phyloP scores from a whole-genome alignment of 2,329 filamentous ascomycete genomes.

The Fusarium sp. region DNA sequence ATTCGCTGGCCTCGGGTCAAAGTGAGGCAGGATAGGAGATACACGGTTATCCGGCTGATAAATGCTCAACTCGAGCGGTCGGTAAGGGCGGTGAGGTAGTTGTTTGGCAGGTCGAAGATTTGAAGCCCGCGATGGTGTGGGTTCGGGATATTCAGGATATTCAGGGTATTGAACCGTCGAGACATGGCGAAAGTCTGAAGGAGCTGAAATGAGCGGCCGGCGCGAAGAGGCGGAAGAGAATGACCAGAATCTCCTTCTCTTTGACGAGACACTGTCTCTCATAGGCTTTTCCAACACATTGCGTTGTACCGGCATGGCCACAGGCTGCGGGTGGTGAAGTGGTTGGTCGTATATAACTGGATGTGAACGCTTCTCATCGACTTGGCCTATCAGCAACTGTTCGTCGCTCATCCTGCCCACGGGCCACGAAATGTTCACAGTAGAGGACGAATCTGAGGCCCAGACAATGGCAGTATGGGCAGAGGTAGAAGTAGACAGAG shows the following conservation, averaged over 20 bases:
- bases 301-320: conserved; percentile 45
- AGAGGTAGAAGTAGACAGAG: conserved; percentile 45
- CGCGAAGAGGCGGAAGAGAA: conserved; percentile 61
- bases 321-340: conserved; percentile 48
- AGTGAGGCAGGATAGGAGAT: conserved; percentile 70
- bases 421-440: conserved; percentile 49
- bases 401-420: conserved; percentile 48
- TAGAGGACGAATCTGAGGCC: conserved; percentile 43
- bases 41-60: conserved; percentile 60
- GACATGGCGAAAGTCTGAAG: conserved; percentile 73
- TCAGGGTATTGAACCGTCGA: conserved; percentile 62
- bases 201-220: conserved; percentile 71
- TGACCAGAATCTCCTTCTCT: conserved; percentile 63
- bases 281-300: conserved; percentile 47
- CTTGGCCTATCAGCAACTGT: conserved; percentile 53
- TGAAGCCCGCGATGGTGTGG: conserved; percentile 41
- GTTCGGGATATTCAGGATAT: conserved; percentile 49
- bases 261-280: conserved; percentile 61
- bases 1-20: conserved; percentile 59
- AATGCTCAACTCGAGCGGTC: conserved; percentile 71
- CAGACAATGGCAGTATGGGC: conserved; percentile 35
- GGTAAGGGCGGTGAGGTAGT: conserved; percentile 59
- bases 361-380: conserved; percentile 50
- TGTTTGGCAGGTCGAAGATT: conserved; percentile 47
- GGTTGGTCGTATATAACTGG: conserved; percentile 52